phyloP scores from a whole-genome alignment of 2,329 filamentous ascomycete genomes.

The Trichoderma guizhouense region DNA sequence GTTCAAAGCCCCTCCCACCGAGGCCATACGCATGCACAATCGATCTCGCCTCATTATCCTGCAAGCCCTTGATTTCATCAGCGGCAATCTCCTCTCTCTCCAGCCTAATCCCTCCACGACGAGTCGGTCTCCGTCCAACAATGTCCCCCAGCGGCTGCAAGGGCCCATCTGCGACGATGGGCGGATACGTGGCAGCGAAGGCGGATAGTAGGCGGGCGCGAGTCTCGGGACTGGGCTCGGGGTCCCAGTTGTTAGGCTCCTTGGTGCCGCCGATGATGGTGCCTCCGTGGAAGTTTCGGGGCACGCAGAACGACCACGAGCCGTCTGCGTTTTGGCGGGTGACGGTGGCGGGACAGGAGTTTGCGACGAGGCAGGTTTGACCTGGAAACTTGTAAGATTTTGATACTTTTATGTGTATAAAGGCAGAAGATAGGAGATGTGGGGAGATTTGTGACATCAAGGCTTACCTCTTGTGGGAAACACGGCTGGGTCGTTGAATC shows the following conservation, averaged over 20 bases:
- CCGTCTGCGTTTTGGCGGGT: conserved; percentile 59
- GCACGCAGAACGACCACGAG: conserved; percentile 60
- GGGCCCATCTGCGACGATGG: conserved; percentile 30
- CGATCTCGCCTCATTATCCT: conserved; percentile 14
- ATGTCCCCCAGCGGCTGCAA: conserved; percentile 32
- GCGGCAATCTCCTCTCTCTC: conserved; percentile 24
- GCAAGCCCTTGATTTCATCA: neutral
- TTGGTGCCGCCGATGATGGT: conserved; percentile 66
- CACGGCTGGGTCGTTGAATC: conserved; percentile 41
- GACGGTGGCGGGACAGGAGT: conserved; percentile 40
- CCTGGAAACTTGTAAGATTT: conserved; percentile 25
- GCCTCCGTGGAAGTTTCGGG: conserved; percentile 58
- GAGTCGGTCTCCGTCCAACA: conserved; percentile 45
- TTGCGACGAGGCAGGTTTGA: conserved; percentile 46
- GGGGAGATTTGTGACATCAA: neutral
- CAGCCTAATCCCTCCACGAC: conserved; percentile 46
- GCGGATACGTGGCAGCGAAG: conserved; percentile 36
- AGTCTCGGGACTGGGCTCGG: conserved; percentile 45
- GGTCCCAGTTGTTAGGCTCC: conserved; percentile 55
- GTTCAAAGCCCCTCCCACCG: conserved; percentile 54
- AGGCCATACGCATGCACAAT: conserved; percentile 55
- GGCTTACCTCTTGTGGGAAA: conserved; percentile 43
- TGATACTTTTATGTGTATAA: neutral
- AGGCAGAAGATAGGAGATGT: neutral
- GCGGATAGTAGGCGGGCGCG: conserved; percentile 39